Evolutionary conservation across 1,284 basidiomycete species (phyloP).

Genomic region (Anthracocystis walkeri): DNA sequence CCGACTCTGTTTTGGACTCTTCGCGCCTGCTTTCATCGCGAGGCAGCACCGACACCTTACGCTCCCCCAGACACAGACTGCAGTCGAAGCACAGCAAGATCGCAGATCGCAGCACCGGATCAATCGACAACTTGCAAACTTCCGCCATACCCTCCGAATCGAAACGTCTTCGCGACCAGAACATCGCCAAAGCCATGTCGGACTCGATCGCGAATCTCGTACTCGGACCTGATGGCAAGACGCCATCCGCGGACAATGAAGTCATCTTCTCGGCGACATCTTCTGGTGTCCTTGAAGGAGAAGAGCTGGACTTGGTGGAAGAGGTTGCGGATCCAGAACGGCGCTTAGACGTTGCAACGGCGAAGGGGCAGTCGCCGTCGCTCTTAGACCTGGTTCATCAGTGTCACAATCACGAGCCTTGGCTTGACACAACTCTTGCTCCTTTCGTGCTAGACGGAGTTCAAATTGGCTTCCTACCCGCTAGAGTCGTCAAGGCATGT

Average conservation of each 20-base stretch:
- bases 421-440: conserved; percentile 50
- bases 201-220: conserved; percentile 44
- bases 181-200: conserved; percentile 30
- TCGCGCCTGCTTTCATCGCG: conserved; percentile 29
- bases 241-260: conserved; percentile 15
- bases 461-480: conserved; percentile 63
- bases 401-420: conserved; percentile 66
- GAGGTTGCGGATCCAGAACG: conserved; percentile 31
- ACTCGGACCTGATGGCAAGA: conserved; percentile 29
- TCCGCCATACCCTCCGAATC: conserved; percentile 43
- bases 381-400: conserved; percentile 54
- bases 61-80: conserved; percentile 4
- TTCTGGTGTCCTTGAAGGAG: conserved; percentile 24
- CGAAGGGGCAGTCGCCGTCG: conserved; percentile 11
- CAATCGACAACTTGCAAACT: not conserved
- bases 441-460: conserved; percentile 56
- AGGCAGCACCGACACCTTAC: conserved; percentile 21
- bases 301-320: conserved; percentile 29
- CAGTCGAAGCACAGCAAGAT: not conserved
- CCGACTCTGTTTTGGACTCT: conserved; percentile 26
- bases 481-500: conserved; percentile 49
- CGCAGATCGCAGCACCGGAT: not conserved
- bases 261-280: conserved; percentile 44
- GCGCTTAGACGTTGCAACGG: conserved; percentile 6
- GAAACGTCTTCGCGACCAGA: conserved; percentile 38